These are phyloP conservation scores for Sugiyamaella japonica DNA, from an alignment of 1,139 yeast genomes.

Conservation along the genomic window DNA sequence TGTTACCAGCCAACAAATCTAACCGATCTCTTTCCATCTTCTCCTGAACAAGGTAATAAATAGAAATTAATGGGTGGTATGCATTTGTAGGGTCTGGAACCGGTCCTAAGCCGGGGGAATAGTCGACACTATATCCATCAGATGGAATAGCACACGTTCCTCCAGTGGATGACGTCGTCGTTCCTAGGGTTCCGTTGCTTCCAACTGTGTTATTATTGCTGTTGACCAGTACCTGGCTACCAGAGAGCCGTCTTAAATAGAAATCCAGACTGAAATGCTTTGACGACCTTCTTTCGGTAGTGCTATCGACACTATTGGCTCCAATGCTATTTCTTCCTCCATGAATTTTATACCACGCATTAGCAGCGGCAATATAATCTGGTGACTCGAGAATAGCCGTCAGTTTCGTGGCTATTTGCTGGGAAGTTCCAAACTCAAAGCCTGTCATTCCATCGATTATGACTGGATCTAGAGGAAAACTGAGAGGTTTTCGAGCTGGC, in stretches of 20 bases:
- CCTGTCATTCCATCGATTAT: slow-evolving; percentile 75
- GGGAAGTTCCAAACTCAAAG: slow-evolving; percentile 72
- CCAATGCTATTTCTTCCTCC: slow-evolving; percentile 19
- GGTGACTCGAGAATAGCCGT: slow-evolving; percentile 60
- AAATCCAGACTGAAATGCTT: slow-evolving; percentile 34
- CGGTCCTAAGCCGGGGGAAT: not conserved
- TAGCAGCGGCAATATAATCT: slow-evolving; percentile 65
- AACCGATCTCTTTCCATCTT: slow-evolving; percentile 66
- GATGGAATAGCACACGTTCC: not conserved
- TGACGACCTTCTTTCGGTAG: slow-evolving; percentile 14
- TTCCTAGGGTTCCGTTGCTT: slow-evolving; percentile 13
- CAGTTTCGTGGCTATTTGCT: slow-evolving; percentile 59
- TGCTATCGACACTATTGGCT: not conserved
- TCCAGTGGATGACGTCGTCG: not conserved
- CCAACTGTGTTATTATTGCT: slow-evolving; percentile 3
- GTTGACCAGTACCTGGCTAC: slow-evolving; percentile 5
- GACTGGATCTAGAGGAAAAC: slow-evolving; percentile 67
- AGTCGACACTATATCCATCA: not conserved
- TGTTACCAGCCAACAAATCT: not conserved
- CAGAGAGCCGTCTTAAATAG: slow-evolving; percentile 24
- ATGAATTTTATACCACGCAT: slow-evolving; percentile 56
- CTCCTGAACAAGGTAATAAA: slow-evolving; percentile 84
- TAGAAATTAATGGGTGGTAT: slow-evolving; percentile 83
- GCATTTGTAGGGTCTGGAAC: slow-evolving; percentile 76
- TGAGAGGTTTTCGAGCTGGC: slow-evolving; percentile 74